These are phyloP conservation scores for Talaromyces atroroseus DNA, from an alignment of 2,329 filamentous ascomycete genomes.

Conservation along the genomic window DNA sequence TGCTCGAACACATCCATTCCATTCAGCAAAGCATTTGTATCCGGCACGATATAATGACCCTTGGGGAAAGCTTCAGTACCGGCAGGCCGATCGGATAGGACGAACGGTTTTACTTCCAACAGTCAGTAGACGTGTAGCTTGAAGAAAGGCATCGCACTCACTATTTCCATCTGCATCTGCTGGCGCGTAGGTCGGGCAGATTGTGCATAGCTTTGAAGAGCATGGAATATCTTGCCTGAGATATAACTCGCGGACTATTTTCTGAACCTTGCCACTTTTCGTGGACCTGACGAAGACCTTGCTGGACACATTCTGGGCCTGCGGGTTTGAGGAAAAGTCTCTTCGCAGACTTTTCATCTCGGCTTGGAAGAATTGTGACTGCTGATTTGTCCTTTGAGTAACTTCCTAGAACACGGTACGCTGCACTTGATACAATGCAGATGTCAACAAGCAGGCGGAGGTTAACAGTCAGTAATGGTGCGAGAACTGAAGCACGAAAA, in stretches of 20 bases:
- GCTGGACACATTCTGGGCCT: constrained; percentile 74
- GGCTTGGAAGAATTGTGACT: not conserved
- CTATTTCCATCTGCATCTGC: constrained; percentile 72
- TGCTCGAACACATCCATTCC: constrained; percentile 98
- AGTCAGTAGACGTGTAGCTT: not conserved
- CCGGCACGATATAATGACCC: constrained; percentile 90
- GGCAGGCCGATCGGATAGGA: constrained; percentile 82
- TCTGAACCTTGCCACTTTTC: constrained; percentile 94
- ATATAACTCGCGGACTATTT: constrained; percentile 96
- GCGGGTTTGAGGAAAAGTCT: constrained; percentile 47
- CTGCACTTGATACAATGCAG: not conserved
- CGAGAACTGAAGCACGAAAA: not conserved
- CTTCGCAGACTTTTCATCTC: constrained; percentile 61
- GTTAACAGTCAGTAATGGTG: not conserved
- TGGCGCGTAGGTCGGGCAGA: constrained; percentile 69
- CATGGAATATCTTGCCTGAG: constrained; percentile 95
- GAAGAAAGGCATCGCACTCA: constrained; percentile 33
- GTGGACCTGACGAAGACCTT: constrained; percentile 95
- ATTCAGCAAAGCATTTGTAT: constrained; percentile 91
- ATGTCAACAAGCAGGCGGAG: not conserved
- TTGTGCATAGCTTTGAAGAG: constrained; percentile 79
- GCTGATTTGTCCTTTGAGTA: not conserved
- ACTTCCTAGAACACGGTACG: not conserved
- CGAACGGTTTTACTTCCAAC: constrained; percentile 64
- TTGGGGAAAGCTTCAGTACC: constrained; percentile 75